These are phyloP conservation scores for Plectosphaerella sp. DNA, from an alignment of 2,329 filamentous ascomycete genomes.

Conservation along the genomic window DNA sequence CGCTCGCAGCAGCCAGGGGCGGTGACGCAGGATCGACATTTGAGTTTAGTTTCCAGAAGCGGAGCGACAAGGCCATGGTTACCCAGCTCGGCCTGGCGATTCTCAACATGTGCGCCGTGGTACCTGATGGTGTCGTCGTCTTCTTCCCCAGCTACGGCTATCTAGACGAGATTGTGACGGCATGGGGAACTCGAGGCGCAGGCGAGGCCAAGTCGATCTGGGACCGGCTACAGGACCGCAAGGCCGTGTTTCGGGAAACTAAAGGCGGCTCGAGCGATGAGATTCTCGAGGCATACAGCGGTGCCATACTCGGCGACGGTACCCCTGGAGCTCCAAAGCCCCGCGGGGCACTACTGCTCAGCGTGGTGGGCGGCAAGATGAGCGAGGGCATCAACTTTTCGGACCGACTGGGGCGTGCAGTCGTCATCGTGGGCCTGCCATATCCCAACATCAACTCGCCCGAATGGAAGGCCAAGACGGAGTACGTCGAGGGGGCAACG, in stretches of 20 bases:
- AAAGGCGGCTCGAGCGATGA: slow-evolving; percentile 59
- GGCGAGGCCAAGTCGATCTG: slow-evolving; percentile 42
- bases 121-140: slow-evolving; percentile 85
- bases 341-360: slow-evolving; percentile 74
- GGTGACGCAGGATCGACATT: slow-evolving; percentile 46
- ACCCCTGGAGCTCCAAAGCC: slow-evolving; percentile 6
- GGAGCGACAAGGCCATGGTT: slow-evolving; percentile 66
- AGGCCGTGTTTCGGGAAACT: slow-evolving; percentile 57
- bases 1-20: slow-evolving; percentile 48
- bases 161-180: slow-evolving; percentile 65
- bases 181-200: slow-evolving; percentile 48
- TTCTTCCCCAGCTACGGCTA: slow-evolving; percentile 97
- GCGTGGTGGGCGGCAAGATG: slow-evolving; percentile 90
- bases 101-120: slow-evolving; percentile 63
- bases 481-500: slow-evolving; percentile 70
- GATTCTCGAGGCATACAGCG: slow-evolving; percentile 68
- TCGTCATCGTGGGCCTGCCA: slow-evolving; percentile 86
- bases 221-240: slow-evolving; percentile 53
- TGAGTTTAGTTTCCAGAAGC: slow-evolving; percentile 82
- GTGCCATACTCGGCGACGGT: slow-evolving; percentile 55
- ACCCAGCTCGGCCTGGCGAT: slow-evolving; percentile 70
- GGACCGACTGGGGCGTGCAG: slow-evolving; percentile 80
- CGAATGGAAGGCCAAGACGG: slow-evolving; percentile 89
- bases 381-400: slow-evolving; percentile 99
- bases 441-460: slow-evolving; percentile 87